Base-by-base conservation (phyloP, 345 rosid species). In the Corchorus capsularis region DNA sequence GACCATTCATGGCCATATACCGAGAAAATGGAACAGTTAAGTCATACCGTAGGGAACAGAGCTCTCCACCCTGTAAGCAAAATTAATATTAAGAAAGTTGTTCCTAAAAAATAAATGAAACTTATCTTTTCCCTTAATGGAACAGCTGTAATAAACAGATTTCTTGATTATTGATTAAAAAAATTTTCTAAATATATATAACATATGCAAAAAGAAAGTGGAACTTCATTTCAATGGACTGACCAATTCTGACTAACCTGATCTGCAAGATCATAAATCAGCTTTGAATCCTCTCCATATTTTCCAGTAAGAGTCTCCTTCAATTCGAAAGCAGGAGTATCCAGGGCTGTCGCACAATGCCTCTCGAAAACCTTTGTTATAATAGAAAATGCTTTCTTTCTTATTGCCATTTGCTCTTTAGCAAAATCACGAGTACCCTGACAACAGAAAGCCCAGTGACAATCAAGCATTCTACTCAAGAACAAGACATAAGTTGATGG, bases 391-490 rank as follows among this genome's bases (percentile, higher is more conserved):
- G 96, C 97, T 74, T 79, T 92, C 83, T 91, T 91, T 83, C 97
- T 83, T 75, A 92, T 74, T 14, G 83, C 81, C 99, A 91, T 96
- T 86, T 93, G 93, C 59, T 91, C 99, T 78, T 88, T 91, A 5
- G 94, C 90, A 77, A 93, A 96, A 82, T 96, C 99, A 73, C 96
- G 91, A 63, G 97, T 92, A 63, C 98, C 97, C 98, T 95, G 69
- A 45, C 27, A 63, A 14, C 49, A 80, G 6, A 75, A 27, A 19
- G 27, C 27, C 41, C 62, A 56, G 73, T 68, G 60, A 67, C 27
- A 13, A 57, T 37, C 4, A 59, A 65, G 37, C 57, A 70, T 39
- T 41, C 4, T 15, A 55, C 9, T 20, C 13, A 65, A 64, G 32
- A 64, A 54, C 27, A 63, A 71, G 34, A 46, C 7, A 65, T 19